Evolutionary conservation across 352 stramenopile genomes (phyloP), one percentile per base, ranked within the genome.

Genomic region (Phytophthora ramorum): DNA sequence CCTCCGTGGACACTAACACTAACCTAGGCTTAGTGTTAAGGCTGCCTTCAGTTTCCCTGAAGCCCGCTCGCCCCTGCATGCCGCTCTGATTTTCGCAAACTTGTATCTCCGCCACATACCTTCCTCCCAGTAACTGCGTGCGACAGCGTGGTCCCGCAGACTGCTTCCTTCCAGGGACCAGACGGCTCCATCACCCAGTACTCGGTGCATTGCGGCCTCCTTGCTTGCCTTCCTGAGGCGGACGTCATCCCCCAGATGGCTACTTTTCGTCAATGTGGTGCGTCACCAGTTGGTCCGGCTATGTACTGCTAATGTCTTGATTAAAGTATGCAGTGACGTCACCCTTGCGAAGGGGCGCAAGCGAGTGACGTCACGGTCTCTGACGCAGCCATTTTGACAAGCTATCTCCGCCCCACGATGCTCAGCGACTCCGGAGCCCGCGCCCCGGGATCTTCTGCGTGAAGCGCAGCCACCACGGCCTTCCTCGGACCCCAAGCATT

Each of bases 321-420:
- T 26, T 13, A 64, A 49, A 30, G 14, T 34, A 51, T 9, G 2
- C 16, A 13, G n/a, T 6, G 26, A 4, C 14, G 38, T 16, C 38
- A 44, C 38, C 16, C 12, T 65, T 52, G 22, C 12, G 16, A 43
- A 43, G 16, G 7, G 37, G 37, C 37, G 37, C 46, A 17, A 47
- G 8, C 5, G 12, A 32, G 60, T 70, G 62, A 70, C 62, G 62
- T 70, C 62, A 70, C 62, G 22, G 28, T 16, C 19, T 50, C 51
- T 49, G 37, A 30, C 26, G 26, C 26, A 4, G 26, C 26, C 26
- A 24, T 53, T 45, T 58, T 59, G 32, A 54, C 37, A 59, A 55
- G 46, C 54, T 26, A 22, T 59, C 19, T 37, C 46, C 8, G 10
- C 28, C 54, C 17, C 43, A 56, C 43, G n/a, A 19, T 32, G 20